A percentile compares a stretch with the other conserved stretches of the same genome.
These are phyloP conservation scores for Umbelopsis sp. DNA, from an alignment of 192 early-diverging fungal species.

Conservation along the genomic window DNA sequence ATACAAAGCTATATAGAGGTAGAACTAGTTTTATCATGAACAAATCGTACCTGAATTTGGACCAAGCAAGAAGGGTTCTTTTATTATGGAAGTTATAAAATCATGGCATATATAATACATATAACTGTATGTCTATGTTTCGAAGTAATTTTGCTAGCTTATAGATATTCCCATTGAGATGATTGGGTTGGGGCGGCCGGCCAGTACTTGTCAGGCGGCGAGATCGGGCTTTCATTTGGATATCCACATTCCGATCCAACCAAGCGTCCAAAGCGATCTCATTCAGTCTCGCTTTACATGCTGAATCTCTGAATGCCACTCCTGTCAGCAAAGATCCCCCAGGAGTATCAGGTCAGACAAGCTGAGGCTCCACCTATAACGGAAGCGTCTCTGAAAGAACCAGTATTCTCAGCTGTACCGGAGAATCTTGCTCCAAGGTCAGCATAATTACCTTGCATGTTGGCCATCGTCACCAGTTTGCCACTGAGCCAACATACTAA, in stretches of 20 bases:
- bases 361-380: not conserved
- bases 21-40: too few relatives aligned
- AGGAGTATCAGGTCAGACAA: conserved; percentile 11
- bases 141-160: too few relatives aligned
- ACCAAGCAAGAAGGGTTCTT: too few relatives aligned
- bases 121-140: too few relatives aligned
- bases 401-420: not conserved
- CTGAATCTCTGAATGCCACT: conserved; percentile 16
- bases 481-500: too few relatives aligned
- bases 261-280: not conserved
- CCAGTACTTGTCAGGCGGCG: not conserved
- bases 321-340: conserved; percentile 18
- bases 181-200: not conserved
- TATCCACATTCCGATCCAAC: conserved; percentile 5
- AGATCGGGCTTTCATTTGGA: conserved; percentile 7
- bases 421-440: not conserved
- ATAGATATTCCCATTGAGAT: too few relatives aligned
- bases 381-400: not conserved
- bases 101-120: too few relatives aligned
- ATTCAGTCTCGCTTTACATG: conserved; percentile 11
- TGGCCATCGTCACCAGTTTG: too few relatives aligned
- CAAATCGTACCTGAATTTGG: too few relatives aligned
- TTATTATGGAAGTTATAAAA: too few relatives aligned
- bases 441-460: not conserved
- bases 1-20: too few relatives aligned